Evolutionary conservation across 1,284 basidiomycete species (phyloP).

Genomic region (Irpex rosettiformis): DNA sequence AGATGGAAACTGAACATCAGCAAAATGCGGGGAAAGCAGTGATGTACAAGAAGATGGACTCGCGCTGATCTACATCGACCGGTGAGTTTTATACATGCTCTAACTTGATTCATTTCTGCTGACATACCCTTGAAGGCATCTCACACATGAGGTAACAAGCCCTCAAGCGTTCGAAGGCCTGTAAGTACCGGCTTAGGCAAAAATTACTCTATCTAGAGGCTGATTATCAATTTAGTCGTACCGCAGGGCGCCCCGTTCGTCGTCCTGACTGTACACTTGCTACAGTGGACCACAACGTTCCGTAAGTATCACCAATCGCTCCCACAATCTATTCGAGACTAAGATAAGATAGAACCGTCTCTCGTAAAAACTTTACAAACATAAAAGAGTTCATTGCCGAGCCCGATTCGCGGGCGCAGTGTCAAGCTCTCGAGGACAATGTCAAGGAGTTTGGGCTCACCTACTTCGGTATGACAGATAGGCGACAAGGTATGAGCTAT

Average conservation of each 20-base stretch:
- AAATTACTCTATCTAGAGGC: conserved; percentile 5
- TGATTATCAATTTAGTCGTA: conserved; percentile 47
- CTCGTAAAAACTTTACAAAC: conserved; percentile 82
- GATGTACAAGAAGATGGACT: conserved; percentile 79
- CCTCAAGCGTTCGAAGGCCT: conserved; percentile 97
- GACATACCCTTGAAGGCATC: conserved; percentile 56
- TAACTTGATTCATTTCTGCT: background rate
- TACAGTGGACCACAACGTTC: conserved; percentile 95
- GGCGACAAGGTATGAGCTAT: conserved; percentile 69
- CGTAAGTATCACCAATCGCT: conserved; percentile 52
- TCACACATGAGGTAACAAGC: conserved; percentile 95
- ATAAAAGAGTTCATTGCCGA: conserved; percentile 82
- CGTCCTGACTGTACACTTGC: conserved; percentile 93
- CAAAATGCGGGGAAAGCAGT: conserved; percentile 33
- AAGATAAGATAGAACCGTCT: conserved; percentile 58
- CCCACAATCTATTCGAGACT: conserved; percentile 4
- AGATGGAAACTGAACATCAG: conserved; percentile 3
- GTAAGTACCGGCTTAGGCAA: conserved; percentile 37
- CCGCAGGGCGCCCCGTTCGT: conserved; percentile 79
- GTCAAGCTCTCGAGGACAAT: conserved; percentile 87
- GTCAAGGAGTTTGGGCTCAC: conserved; percentile 94
- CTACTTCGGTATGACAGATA: conserved; percentile 92
- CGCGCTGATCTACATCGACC: conserved; percentile 90
- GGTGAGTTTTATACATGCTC: conserved; percentile 41
- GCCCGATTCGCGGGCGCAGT: conserved; percentile 91